Evolutionary conservation across 345 rosid genomes (phyloP).

Genomic region (Eucalyptus rudis): DNA sequence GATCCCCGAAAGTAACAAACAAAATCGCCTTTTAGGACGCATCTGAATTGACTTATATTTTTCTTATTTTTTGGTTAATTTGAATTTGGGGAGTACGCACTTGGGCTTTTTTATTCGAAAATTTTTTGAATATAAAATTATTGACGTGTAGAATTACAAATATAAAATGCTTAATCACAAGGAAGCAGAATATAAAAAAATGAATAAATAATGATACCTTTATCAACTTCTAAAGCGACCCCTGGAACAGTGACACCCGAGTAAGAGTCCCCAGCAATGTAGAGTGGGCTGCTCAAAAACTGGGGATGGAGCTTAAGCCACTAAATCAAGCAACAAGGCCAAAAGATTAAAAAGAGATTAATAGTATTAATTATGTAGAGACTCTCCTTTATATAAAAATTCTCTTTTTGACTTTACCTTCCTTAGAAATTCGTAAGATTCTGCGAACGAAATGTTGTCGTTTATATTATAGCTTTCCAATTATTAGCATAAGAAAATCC

Average conservation of each 20-base stretch:
- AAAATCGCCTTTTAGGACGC: too few relatives aligned
- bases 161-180: too few relatives aligned
- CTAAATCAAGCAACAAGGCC: not conserved
- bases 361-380: too few relatives aligned
- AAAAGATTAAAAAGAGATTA: too few relatives aligned
- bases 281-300: conserved; percentile 6
- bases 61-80: too few relatives aligned
- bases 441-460: not conserved
- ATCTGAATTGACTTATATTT: too few relatives aligned
- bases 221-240: not conserved
- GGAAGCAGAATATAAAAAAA: not conserved
- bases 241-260: conserved; percentile 7
- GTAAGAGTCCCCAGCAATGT: conserved; percentile 20
- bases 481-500: conserved; percentile 24
- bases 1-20: too few relatives aligned
- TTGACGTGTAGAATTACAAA: too few relatives aligned
- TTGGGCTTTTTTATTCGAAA: too few relatives aligned
- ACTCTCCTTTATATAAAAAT: not conserved
- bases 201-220: not conserved
- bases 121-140: too few relatives aligned
- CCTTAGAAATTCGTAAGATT: conserved; percentile 2
- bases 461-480: not conserved
- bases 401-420: not conserved
- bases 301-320: conserved; percentile 16
- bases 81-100: too few relatives aligned